phyloP scores from a whole-genome alignment of 768 basidiomycete genomes.

The Phaeotremella fagi region DNA sequence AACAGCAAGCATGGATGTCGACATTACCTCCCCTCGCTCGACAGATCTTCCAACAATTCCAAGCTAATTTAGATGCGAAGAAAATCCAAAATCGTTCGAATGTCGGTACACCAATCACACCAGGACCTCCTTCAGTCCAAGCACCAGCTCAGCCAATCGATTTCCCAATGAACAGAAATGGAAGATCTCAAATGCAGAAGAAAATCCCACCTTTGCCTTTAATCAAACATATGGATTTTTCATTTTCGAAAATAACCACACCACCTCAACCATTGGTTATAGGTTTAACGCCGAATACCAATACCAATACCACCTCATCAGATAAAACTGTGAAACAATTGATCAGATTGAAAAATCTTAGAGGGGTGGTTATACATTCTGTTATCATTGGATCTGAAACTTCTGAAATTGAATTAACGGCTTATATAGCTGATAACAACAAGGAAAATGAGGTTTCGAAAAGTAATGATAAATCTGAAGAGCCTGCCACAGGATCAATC shows the following conservation, averaged over 20 bases:
- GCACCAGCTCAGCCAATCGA: conserved; percentile 9
- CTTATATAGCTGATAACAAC: conserved; percentile 22
- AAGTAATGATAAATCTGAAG: not conserved
- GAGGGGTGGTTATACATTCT: conserved; percentile 40
- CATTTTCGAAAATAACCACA: conserved; percentile 18
- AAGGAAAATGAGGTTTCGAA: not conserved
- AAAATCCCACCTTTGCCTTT: conserved; percentile 33
- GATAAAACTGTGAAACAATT: conserved; percentile 3
- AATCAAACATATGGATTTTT: conserved; percentile 35
- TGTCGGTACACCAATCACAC: not conserved
- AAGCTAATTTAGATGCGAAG: conserved; percentile 25
- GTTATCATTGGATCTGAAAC: conserved; percentile 30
- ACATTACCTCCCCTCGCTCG: conserved; percentile 22
- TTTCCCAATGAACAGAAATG: conserved; percentile 1
- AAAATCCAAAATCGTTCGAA: not conserved
- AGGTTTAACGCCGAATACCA: not conserved
- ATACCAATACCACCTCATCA: too few relatives aligned
- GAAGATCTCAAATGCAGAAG: conserved; percentile 5
- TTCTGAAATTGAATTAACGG: conserved; percentile 36
- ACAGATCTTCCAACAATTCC: conserved; percentile 30
- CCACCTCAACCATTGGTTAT: not conserved
- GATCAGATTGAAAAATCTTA: conserved; percentile 36
- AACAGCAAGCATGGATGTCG: conserved; percentile 34
- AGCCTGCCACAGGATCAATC: not conserved
- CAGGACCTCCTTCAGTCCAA: not conserved